These are phyloP conservation scores for Zychaea mexicana DNA, from an alignment of 371 early-diverging fungal species.

Conservation along the genomic window DNA sequence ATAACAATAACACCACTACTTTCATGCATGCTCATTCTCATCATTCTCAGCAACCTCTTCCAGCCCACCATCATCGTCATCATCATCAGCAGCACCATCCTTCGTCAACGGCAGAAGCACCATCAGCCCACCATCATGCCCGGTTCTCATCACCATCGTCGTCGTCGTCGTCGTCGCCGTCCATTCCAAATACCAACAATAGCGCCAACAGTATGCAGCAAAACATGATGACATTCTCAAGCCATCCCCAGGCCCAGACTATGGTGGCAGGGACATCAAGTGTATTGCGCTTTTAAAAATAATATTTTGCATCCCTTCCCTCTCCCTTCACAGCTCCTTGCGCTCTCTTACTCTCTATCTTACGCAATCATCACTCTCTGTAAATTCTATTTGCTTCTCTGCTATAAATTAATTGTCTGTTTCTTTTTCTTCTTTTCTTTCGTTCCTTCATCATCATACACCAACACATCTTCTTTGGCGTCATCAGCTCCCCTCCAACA, in stretches of 20 bases:
- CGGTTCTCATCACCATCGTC: not conserved
- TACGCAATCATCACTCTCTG: too few species aligned
- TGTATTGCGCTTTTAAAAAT: slow-evolving; percentile 16
- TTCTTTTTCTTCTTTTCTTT: too few species aligned
- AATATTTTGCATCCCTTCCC: not conserved
- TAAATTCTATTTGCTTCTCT: too few species aligned
- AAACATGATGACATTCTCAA: slow-evolving; percentile 7
- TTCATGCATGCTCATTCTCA: too few species aligned
- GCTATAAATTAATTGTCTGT: too few species aligned
- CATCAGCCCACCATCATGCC: not conserved
- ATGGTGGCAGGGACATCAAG: slow-evolving; percentile 20
- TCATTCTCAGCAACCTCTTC: too few species aligned
- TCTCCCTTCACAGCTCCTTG: not conserved
- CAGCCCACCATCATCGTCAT: not conserved
- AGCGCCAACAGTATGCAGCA: slow-evolving; percentile 1
- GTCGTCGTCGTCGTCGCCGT: not conserved
- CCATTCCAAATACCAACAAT: not conserved
- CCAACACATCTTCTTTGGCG: too few species aligned
- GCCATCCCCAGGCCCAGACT: slow-evolving; percentile 15
- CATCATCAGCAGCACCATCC: not conserved
- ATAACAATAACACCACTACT: too few species aligned
- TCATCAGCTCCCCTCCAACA: too few species aligned
- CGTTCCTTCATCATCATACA: too few species aligned
- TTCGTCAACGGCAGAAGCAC: not conserved
- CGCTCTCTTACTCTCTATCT: not conserved